Evolutionary conservation across 768 basidiomycete species (phyloP), one percentile per base, ranked within the genome.

Genomic region (Mycena alexandri): DNA sequence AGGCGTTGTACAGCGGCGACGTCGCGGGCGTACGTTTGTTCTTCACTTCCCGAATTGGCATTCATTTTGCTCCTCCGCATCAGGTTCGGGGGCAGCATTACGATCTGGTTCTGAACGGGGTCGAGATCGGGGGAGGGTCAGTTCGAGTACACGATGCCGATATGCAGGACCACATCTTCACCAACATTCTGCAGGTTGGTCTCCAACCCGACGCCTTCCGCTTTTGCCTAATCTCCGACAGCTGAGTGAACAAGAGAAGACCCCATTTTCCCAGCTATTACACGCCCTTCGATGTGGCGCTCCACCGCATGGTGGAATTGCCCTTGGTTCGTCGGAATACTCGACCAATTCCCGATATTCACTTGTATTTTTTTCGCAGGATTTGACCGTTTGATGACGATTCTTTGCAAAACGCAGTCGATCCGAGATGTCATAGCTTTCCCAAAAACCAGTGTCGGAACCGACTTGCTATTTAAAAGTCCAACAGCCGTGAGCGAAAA

Each of bases 361-460:
- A 54, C 14, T 17, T 22, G n/a, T 83, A 79, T 54, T 59, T 56
- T 34, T 56, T 71, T 58, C 66, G 58, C 71, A 96, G 96, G 96
- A 51, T 94, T 98, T 71, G 96, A 98, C 84, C 89, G 96, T 38
- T 82, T 98, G 68, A 92, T 98, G 89, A 86, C 95, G 14, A 95
- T 96, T 70, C 85, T 98, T 4, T 96, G 94, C 82, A 88, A 90
- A 69, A 87, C 94, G 5, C 86, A 87, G 65, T 95, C 95, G 43
- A 98, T 98, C 72, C 87, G 95, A 67, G 95, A 98, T 73, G 96
- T 98, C 70, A 97, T 98, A 71, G 96, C 96, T 21, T 98, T 98
- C 82, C 96, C 96, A 11, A 98, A 98, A 83, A 92, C 93, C 10
- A 87, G 89, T 44, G 87, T 82, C 65, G 96, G 96, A 7, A 86